Base-by-base conservation (phyloP, 2,329 filamentous ascomycete species). In the Ophiostoma fasciatum region DNA sequence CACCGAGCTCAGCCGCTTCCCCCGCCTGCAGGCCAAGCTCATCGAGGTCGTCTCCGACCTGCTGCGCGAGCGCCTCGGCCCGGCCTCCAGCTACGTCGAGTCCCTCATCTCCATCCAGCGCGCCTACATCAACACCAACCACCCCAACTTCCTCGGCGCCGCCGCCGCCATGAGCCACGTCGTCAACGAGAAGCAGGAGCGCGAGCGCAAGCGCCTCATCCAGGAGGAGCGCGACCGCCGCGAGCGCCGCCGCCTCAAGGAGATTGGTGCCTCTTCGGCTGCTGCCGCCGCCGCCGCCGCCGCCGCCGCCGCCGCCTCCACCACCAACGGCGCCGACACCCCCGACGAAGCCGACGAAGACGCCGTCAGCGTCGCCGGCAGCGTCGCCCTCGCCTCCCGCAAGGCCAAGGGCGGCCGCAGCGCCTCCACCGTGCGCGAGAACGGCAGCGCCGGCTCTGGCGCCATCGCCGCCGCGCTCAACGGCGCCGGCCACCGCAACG, bases 91-190 rank as follows among this genome's bases (percentile, higher is more conserved):
- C 35, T 98, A 98, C 48, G 90, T 98, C 29, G 90, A 94, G 57
- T 96, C 88, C 28, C 68, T 98, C 43, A 98, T 98, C 46, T 81
- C 90, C 19, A 98, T 98, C 42, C 90, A 98, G 59, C 74, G 90
- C 46, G 90, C 90, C 15, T 98, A 98, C 59, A 96, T 98, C 62
- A 98, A 98, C 63, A 98, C 90, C 28, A 98, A 98, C 52, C 90
- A 98, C 55, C 90, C 90, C 33, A 98, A 98, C 59, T 98, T 98
- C 63, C 73, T 96, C 13, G 90, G 90, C 30, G 90, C 90, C 13
- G 88, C 90, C 17, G 88, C 87, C 25, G 90, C 90, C 43, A 98
- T 98, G 90, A 88, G 84, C 46, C 85, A 90, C 32, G 88, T 98
- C 31, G 92, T 98, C 42, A 82, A 75, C 52, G 88, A 81, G 53